Conservation (phyloP, 1,284 basidiomycete genomes). For the Tilletia caries region DNA sequence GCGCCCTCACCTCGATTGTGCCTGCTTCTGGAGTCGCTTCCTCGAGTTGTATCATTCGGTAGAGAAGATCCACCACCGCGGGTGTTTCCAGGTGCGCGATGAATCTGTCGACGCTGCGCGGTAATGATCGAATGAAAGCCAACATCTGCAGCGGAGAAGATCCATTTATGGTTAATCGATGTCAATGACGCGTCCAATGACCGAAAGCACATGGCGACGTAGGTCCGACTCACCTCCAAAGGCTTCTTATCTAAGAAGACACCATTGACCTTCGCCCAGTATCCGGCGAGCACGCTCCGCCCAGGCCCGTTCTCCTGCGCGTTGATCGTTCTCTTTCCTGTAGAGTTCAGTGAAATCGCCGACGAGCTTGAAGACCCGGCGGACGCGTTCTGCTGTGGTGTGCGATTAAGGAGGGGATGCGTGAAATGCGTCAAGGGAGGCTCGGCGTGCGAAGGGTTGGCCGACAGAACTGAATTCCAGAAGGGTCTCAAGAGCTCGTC, state of each 20-base stretch:
- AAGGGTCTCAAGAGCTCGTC: conserved; percentile 63
- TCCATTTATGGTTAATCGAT: no score
- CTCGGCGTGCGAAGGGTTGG: conserved; percentile 58
- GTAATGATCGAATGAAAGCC: conserved; percentile 79
- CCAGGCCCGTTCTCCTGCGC: conserved; percentile 56
- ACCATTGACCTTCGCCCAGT: conserved; percentile 77
- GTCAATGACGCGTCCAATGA: no score
- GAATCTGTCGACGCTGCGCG: conserved; percentile 76
- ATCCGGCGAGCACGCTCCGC: conserved; percentile 58
- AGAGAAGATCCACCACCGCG: conserved; percentile 84
- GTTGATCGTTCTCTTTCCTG: conserved; percentile 17
- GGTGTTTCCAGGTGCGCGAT: conserved; percentile 83
- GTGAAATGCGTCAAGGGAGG: conserved; percentile 45
- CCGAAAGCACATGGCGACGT: no score
- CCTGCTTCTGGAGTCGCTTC: conserved; percentile 76
- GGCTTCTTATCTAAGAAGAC: conserved; percentile 83
- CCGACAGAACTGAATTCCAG: conserved; percentile 87
- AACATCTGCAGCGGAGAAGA: conserved; percentile 68
- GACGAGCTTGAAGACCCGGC: neutral
- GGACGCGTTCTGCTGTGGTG: neutral
- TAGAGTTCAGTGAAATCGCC: neutral
- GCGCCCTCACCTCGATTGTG: conserved; percentile 71
- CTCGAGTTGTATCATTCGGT: conserved; percentile 87
- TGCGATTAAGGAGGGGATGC: conserved; percentile 41
- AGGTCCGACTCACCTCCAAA: conserved; percentile 75